Evolutionary conservation across 257 asterid genomes (phyloP).

Genomic region (Oldenlandia corymbosa): DNA sequence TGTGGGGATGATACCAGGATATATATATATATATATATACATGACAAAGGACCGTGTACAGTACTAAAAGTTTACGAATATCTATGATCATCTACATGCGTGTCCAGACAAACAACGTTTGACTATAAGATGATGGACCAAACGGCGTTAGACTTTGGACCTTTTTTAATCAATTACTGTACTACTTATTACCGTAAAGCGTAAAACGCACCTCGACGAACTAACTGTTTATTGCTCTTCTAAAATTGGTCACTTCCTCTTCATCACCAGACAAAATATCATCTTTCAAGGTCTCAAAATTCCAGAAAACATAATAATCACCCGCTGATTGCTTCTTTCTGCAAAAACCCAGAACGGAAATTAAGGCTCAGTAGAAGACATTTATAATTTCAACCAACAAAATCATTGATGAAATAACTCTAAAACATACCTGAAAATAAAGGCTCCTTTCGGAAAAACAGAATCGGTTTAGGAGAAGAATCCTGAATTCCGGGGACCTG

Average conservation of each 20-base stretch:
- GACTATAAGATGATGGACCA: constrained; percentile 1
- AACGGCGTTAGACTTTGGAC: constrained; percentile 15
- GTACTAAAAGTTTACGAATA: not conserved
- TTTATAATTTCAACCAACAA: not conserved
- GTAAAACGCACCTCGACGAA: constrained; percentile 7
- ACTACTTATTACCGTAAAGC: no score
- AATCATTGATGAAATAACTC: not conserved
- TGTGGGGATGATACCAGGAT: constrained; percentile 8
- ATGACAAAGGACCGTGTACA: constrained; percentile 7
- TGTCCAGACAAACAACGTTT: constrained; percentile 16
- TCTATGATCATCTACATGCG: constrained; percentile 14
- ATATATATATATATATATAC: not conserved
- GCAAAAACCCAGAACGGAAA: constrained; percentile 3
- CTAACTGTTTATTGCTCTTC: not conserved
- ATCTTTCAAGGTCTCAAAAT: constrained; percentile 22
- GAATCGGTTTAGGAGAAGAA: constrained; percentile 12
- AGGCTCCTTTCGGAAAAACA: constrained; percentile 29
- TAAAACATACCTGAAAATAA: constrained; percentile 1
- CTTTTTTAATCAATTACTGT: constrained; percentile 18
- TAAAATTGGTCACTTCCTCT: not conserved
- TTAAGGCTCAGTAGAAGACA: constrained; percentile 2
- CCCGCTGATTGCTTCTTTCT: constrained; percentile 16
- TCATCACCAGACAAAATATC: constrained; percentile 1
- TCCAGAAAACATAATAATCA: constrained; percentile 10
- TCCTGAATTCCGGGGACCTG: not conserved